Conservation (phyloP, 1,139 yeast species). For the Hemisphaericaspora lyxosophila region DNA sequence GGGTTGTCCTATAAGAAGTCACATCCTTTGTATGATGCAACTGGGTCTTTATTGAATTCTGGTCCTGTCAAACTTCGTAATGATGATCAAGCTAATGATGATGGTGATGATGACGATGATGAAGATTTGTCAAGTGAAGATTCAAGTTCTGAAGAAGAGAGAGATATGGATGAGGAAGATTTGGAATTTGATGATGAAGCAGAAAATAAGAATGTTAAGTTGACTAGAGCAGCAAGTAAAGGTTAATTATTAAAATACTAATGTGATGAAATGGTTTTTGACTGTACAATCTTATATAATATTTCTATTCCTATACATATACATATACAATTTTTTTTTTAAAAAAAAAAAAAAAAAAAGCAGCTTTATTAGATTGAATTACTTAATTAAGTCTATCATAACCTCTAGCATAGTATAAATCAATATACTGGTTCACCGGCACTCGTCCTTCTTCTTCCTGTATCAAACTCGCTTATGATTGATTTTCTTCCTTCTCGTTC, state of each 20-base stretch:
- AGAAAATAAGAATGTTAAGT: constrained; percentile 21
- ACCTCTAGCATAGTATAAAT: no score
- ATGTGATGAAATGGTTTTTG: no score
- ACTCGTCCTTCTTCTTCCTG: neutral
- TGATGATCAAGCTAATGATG: constrained; percentile 2
- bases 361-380: no score
- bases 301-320: neutral
- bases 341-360: constrained; percentile 1
- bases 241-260: constrained; percentile 24
- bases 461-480: neutral
- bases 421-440: neutral
- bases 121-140: constrained; percentile 8
- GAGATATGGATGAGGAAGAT: constrained; percentile 20
- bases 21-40: constrained; percentile 56
- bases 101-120: constrained; percentile 7
- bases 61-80: constrained; percentile 5
- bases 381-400: no score
- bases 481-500: constrained; percentile 75
- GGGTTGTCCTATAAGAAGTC: constrained; percentile 70
- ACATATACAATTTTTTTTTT: constrained; percentile 4
- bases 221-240: constrained; percentile 46
- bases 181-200: constrained; percentile 17
- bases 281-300: constrained; percentile 3
- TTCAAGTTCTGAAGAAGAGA: constrained; percentile 18
- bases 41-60: constrained; percentile 32